Evolutionary conservation across 208 protist genomes (phyloP), one percentile per base, ranked within the genome.

Genomic region (Borovskyia barvae): DNA sequence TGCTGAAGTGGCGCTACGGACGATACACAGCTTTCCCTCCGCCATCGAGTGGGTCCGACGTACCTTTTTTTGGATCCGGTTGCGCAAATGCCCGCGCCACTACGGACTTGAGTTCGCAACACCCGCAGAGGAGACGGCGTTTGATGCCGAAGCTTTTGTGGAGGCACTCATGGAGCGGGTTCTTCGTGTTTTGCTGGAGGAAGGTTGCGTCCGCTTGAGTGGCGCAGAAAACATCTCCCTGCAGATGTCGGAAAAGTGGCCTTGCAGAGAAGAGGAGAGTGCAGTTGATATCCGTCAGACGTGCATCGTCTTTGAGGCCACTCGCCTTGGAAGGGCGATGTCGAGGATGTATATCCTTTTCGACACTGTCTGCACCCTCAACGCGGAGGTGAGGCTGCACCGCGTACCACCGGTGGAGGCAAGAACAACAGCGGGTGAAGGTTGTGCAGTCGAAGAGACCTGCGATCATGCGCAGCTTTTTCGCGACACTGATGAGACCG

Each of bases 1-100:
- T 56, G 94, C 94, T 1, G 92, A 98, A 58, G 85, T 98, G 11
- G 85, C 78, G 12, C 68, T 98, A n/a, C 68, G 87, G 5, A 97
- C 87, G 12, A 93, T 98, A 46, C 74, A 84, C 63, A 86, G 61
- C 43, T 85, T 93, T 33, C 36, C 58, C 24, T 64, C 77, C 4
- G 91, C 77, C 2, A 45, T 92, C 24, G 75, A 84, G 29, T 98
- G 94, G 93, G 77, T 93, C 11, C 82, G 87, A 57, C 93, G 90
- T 24, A 97, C 92, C 19, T 97, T 94, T 41, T 85, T 94, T 19
- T 96, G 90, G 87, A 87, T 93, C 36, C 81, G 90, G 4, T 66
- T 93, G 20, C 75, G 58, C 2, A 65, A 61, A 30, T 81, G 80
- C 37, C 90, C 90, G 6, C 48, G 65, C 12, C 74, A 90, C 50